Conservation (phyloP, 257 asterid genomes). For the Petrea volubilis region DNA sequence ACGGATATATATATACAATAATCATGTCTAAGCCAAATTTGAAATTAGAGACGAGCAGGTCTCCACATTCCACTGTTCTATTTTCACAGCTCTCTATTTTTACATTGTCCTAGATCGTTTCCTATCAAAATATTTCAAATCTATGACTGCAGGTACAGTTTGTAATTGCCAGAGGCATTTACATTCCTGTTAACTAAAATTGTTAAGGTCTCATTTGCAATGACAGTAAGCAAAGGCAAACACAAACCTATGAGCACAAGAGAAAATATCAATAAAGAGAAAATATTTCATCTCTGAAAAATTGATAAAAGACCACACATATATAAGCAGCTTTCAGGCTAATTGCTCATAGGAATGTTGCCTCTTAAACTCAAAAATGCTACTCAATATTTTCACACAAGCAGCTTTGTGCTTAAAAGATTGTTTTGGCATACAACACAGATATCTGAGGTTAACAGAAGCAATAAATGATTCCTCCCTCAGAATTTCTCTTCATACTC, state of each 20-base stretch:
- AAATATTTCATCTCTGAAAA: neutral
- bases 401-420: neutral
- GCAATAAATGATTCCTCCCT: neutral
- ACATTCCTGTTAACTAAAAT: neutral
- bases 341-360: neutral
- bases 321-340: neutral
- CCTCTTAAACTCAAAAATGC: neutral
- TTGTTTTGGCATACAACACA: neutral
- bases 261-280: neutral
- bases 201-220: neutral
- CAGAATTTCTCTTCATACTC: neutral
- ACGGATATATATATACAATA: too few species aligned
- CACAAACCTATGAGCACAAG: slow-evolving; percentile 76
- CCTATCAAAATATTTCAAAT: neutral
- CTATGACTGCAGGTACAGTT: neutral
- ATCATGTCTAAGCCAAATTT: neutral
- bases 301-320: neutral
- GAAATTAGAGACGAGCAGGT: neutral
- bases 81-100: neutral
- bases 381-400: neutral
- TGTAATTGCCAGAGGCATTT: neutral
- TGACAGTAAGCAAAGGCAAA: slow-evolving; percentile 1
- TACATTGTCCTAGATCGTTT: neutral
- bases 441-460: neutral
- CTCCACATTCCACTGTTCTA: neutral